Evolutionary conservation across 2,329 filamentous ascomycete genomes (phyloP), one percentile per base, ranked within the genome.

Genomic region (Simplicillium sp.): DNA sequence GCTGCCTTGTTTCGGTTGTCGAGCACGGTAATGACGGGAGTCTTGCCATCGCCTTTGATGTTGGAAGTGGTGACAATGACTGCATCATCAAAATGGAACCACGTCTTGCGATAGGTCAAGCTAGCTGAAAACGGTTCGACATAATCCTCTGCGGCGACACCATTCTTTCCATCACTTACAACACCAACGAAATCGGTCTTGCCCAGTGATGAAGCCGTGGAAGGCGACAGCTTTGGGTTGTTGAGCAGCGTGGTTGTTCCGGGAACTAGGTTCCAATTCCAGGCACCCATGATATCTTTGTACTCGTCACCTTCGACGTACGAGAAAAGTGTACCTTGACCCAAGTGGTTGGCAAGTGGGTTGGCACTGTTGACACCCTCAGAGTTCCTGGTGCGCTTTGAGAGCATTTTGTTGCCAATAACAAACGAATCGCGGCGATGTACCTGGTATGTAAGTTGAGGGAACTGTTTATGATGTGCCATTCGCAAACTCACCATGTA

Each of bases 211-310:
- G 41, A 44, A 9, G 44, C 42, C 7, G 29, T 34, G 7, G 33
- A 29, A 15, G 42, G 32, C 3, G 44, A 17, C 3, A 45, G 41
- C 8, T 38, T 37, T 2, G 49, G 48, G n/a, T 37, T 37, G n/a
- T 48, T 44, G 15, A 45, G 48, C 6, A 49, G 38, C 2, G 45
- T 40, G 7, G 50, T 53, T 9, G 48, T 50, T 18, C 50, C 50
- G 2, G 50, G 50, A 7, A 53, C 36, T 6, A 53, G 47, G 32
- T 49, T 48, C 50, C 50, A 52, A 45, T 52, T 49, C 49, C 49
- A 50, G 3, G 48, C 44, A 13, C 36, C 48, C 46, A 48, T 45
- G 7, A 52, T 50, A 41, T 53, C 50, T 28, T 45, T 46, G 46
- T 53, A 52, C 41, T 53, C 49, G 39, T 44, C 46, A 17, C 50